Percentiles rank a stretch among this genome's conserved stretches.
These are phyloP conservation scores for Penicillium diatomitis DNA, from an alignment of 495 filamentous ascomycete species.

Conservation along the genomic window DNA sequence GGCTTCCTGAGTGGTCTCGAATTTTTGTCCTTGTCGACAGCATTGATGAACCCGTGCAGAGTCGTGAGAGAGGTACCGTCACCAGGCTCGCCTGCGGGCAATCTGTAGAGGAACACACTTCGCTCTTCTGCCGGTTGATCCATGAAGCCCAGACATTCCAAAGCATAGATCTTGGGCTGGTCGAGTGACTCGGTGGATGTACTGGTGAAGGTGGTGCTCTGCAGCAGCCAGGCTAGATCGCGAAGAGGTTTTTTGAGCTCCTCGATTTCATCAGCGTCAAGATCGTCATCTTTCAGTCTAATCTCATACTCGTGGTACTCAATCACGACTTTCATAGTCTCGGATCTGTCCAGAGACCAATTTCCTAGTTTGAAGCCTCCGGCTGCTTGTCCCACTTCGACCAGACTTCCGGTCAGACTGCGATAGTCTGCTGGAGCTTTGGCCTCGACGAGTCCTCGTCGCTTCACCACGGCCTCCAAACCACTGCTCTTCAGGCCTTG, in stretches of 20 bases:
- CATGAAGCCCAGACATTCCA: slow-evolving; percentile 12
- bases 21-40: slow-evolving; percentile 6
- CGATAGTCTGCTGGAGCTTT: slow-evolving; percentile 13
- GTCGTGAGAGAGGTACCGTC: slow-evolving; percentile 3
- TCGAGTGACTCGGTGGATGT: slow-evolving; percentile 1
- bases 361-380: slow-evolving; percentile 8
- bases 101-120: slow-evolving; percentile 9
- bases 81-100: slow-evolving; percentile 4
- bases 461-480: slow-evolving; percentile 11
- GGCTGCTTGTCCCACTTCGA: slow-evolving; percentile 4
- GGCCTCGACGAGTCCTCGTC: slow-evolving; percentile 4
- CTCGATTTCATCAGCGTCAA: slow-evolving; percentile 8
- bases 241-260: slow-evolving; percentile 11
- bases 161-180: slow-evolving; percentile 14
- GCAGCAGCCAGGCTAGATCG: slow-evolving; percentile 12
- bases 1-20: slow-evolving; percentile 5
- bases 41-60: slow-evolving; percentile 14
- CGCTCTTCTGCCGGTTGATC: slow-evolving; percentile 12
- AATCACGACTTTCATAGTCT: slow-evolving; percentile 5
- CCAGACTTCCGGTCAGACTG: slow-evolving; percentile 8
- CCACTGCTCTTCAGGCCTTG: slow-evolving; percentile 10
- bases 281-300: slow-evolving; percentile 8
- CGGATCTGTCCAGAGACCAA: neutral
- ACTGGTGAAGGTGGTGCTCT: slow-evolving; percentile 11
- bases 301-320: slow-evolving; percentile 15